Conservation (phyloP, 78 protist species). For the slime mould (Dictyostelium discoideum) region dicty_2.7 NC_007088.5:6886001-6886500, state of each 20-base stretch:
- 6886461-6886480: neutral
- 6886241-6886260: neutral
- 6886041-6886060: slow-evolving; percentile 33
- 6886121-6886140: too few relatives aligned
- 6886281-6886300: slow-evolving; percentile 52
- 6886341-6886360: neutral
- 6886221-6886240: neutral
- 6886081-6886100: neutral
- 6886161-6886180: neutral
- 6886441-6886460: neutral
- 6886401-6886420: neutral
- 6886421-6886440: neutral
- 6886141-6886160: neutral
- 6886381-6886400: neutral
- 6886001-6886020: neutral
- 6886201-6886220: neutral
- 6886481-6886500: neutral
- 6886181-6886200: neutral
- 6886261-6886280: slow-evolving; percentile 13
- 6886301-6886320: neutral
- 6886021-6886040: neutral
- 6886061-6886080: neutral
- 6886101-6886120: neutral
- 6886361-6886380: slow-evolving; percentile 23
- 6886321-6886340: neutral